These are phyloP conservation scores for Diversispora epigaea DNA, from an alignment of 192 early-diverging fungal species.

Conservation along the genomic window DNA sequence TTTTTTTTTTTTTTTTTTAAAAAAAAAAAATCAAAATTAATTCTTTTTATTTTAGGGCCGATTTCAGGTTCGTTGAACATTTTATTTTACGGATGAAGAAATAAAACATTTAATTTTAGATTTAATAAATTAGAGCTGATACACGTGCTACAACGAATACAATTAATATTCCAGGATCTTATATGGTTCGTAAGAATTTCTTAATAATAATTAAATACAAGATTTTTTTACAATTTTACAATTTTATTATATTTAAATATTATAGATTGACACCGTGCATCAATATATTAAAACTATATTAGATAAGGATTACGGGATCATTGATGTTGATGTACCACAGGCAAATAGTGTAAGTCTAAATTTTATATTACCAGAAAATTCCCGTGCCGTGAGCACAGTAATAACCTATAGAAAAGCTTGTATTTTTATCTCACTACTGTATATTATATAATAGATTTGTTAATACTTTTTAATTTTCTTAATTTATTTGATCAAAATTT, in stretches of 20 bases:
- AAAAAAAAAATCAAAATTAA: neutral
- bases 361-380: too few relatives aligned
- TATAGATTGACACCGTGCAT: slow-evolving; percentile 15
- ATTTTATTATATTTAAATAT: neutral
- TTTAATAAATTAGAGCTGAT: slow-evolving; percentile 20
- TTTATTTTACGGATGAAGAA: neutral
- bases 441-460: too few relatives aligned
- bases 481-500: neutral
- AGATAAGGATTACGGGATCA: slow-evolving; percentile 1
- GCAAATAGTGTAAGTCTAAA: neutral
- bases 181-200: slow-evolving; percentile 10
- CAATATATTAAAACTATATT: slow-evolving; percentile 23
- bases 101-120: neutral
- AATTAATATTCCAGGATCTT: slow-evolving; percentile 17
- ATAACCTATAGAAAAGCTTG: too few relatives aligned
- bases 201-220: too few relatives aligned
- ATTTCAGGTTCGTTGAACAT: slow-evolving; percentile 16
- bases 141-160: slow-evolving; percentile 22
- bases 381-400: too few relatives aligned
- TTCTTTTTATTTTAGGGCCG: slow-evolving; percentile 24
- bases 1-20: neutral
- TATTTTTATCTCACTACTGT: too few relatives aligned
- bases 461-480: neutral
- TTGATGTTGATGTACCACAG: slow-evolving; percentile 26
- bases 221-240: neutral